Base-by-base conservation (phyloP, 2,329 filamentous ascomycete species). In the Lachnellula cervina region DNA sequence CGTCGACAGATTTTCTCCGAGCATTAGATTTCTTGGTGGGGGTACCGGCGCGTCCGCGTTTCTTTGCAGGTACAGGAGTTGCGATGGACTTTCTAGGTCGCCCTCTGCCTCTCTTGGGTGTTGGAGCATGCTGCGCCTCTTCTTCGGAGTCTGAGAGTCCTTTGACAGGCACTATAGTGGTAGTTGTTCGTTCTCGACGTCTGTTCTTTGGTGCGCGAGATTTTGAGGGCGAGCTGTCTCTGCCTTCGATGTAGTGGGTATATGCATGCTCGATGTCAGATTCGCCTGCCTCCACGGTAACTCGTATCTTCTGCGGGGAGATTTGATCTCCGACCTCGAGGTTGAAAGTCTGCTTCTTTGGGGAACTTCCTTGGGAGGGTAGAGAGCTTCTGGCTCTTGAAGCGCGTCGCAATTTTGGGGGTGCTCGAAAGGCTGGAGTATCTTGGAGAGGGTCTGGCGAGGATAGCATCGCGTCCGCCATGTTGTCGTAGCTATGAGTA, bases 1-100 rank as follows among this genome's bases (percentile, higher is more conserved):
- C 57, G 6, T 61, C 64, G 52, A 67, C 55, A 21, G 66, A 65
- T 44, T 63, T 65, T 54, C 62, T 64, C 45, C 56, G 55, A 59
- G 62, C 40, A 52, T 59, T 57, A 2, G 37, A 43, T 44, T 62
- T 67, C 19, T 58, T 59, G 11, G 46, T 58, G 7, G 64, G 65
- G 28, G 68, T 68, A 34, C 55, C 46, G 5, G 55, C 59, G 46
- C 64, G 64, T 14, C 56, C 57, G 17, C 52, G 21, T 53, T 63
- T 66, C 44, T 66, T 68, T 5, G 55, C 49, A 25, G 72, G 72
- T 4, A 72, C 72, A 34, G 70, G 68, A 60, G 70, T 70, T 40
- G 65, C 62, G 49, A 69, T 68, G 25, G 74, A 73, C 60, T 77
- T 77, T 46, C 71, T 70, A 35, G 74, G 73, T 44, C 74, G 69